These are phyloP conservation scores for Dryas integrifolia DNA, from an alignment of 331 rosid species.

Conservation along the genomic window DNA sequence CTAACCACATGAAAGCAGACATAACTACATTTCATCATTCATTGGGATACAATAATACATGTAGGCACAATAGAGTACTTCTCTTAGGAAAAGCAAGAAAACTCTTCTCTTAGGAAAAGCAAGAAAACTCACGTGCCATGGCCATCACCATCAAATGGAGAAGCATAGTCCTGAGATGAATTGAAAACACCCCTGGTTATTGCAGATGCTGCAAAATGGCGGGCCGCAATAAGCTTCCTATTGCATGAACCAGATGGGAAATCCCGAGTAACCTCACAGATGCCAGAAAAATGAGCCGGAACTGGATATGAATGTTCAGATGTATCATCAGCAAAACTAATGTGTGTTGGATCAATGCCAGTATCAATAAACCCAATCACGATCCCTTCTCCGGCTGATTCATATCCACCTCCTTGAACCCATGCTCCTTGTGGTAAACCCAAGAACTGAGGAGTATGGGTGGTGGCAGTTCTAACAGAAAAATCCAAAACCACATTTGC, in stretches of 20 bases:
- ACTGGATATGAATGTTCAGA: slow-evolving; percentile 59
- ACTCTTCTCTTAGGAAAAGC: slow-evolving; percentile 38
- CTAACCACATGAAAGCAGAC: slow-evolving; percentile 17
- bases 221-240: slow-evolving; percentile 97
- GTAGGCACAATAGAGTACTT: slow-evolving; percentile 9
- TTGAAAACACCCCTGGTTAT: slow-evolving; percentile 94
- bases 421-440: slow-evolving; percentile 97
- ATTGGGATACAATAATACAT: neutral
- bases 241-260: slow-evolving; percentile 99
- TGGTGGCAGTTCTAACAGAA: slow-evolving; percentile 93
- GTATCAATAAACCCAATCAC: slow-evolving; percentile 95
- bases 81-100: slow-evolving; percentile 25
- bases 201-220: slow-evolving; percentile 98
- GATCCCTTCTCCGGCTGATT: slow-evolving; percentile 83
- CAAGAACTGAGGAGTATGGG: slow-evolving; percentile 90
- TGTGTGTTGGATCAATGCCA: slow-evolving; percentile 92
- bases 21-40: neutral
- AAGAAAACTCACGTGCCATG: slow-evolving; percentile 93
- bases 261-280: slow-evolving; percentile 93
- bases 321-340: slow-evolving; percentile 62
- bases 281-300: slow-evolving; percentile 81
- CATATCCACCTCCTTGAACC: slow-evolving; percentile 83
- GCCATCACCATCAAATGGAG: slow-evolving; percentile 98
- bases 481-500: slow-evolving; percentile 81
- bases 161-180: slow-evolving; percentile 80